phyloP scores from a whole-genome alignment of 2,329 filamentous ascomycete species.

The Aspergillus aculeatinus region DNA sequence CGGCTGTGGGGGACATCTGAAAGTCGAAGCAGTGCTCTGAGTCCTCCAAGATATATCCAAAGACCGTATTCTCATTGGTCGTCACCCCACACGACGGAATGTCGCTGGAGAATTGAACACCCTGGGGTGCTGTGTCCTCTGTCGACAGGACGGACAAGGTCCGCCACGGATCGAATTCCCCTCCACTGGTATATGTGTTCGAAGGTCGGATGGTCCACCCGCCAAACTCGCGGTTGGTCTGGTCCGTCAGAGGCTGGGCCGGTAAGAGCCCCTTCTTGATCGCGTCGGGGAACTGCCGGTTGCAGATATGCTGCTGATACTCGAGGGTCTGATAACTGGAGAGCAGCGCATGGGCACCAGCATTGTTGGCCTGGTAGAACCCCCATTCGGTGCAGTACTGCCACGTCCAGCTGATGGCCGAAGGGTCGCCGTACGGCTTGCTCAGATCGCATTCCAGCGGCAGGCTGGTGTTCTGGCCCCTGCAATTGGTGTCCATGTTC shows the following conservation, averaged over 20 bases:
- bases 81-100: constrained; percentile 46
- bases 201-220: constrained; percentile 55
- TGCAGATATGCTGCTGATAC: constrained; percentile 48
- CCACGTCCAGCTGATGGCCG: constrained; percentile 50
- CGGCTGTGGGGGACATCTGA: constrained; percentile 31
- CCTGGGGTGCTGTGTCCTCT: constrained; percentile 43
- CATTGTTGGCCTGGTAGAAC: constrained; percentile 51
- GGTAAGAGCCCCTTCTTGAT: constrained; percentile 43
- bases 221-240: constrained; percentile 47
- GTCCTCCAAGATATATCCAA: constrained; percentile 49
- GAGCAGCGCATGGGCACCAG: constrained; percentile 48
- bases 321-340: constrained; percentile 49
- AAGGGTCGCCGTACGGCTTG: constrained; percentile 33
- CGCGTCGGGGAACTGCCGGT: constrained; percentile 50
- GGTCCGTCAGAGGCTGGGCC: constrained; percentile 37
- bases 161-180: constrained; percentile 55
- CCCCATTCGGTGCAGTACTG: constrained; percentile 57
- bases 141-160: constrained; percentile 46
- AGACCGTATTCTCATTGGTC: constrained; percentile 41
- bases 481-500: constrained; percentile 44
- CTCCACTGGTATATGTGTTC: constrained; percentile 52
- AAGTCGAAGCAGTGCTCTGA: constrained; percentile 54
- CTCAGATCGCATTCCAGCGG: constrained; percentile 41
- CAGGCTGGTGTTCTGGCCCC: constrained; percentile 23
- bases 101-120: constrained; percentile 37